Base-by-base conservation (phyloP, 2,329 filamentous ascomycete genomes). In the Xylaria sp. region DNA sequence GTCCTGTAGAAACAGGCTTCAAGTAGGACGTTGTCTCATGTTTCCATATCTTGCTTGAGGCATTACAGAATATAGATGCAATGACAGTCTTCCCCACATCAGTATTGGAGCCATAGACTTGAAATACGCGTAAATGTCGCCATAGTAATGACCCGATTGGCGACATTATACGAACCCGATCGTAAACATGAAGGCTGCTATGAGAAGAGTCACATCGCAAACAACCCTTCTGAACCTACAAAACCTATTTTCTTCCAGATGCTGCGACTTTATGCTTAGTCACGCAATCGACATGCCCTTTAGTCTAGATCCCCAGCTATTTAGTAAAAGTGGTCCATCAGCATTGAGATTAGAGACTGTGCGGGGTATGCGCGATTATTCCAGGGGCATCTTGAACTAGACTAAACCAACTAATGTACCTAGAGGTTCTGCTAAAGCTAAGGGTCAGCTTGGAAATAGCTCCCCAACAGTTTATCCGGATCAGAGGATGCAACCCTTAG, bases 51-150 rank as follows among this genome's bases (percentile, higher is more conserved):
- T 77, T 79, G 38, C 77, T 78, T 3, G 88, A 83, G 8, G 89
- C 84, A 65, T 85, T 87, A 74, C 87, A 90, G 3, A 96, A 80
- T 12, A 92, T 77, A 0, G 91, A 92, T 1, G 90, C 89, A 61
- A 93, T 84, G 33, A 96, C 86, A 0, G 92, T 96, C 80, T 96
- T 96, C 67, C 92, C 92, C 25, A 95, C 91, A 67, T 91, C 87
- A 0, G 92, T 95, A 71, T 94, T 95, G 49, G 92, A 90, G 28
- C 92, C 92, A 71, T 91, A 96, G 38, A 96, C 80, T 76, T 95
- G 92, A 69, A 91, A 85, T 12, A 87, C 82, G 64, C 87, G 86
- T 57, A 94, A 80, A 8, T 84, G 85, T 63, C 88, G 87, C 86
- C 88, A 92, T 38, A 93, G 80, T 50, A 87, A 80, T 55, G 87